Conservation (phyloP, 163 green algal species). For the Trebouxiophyceae sp. region DNA sequence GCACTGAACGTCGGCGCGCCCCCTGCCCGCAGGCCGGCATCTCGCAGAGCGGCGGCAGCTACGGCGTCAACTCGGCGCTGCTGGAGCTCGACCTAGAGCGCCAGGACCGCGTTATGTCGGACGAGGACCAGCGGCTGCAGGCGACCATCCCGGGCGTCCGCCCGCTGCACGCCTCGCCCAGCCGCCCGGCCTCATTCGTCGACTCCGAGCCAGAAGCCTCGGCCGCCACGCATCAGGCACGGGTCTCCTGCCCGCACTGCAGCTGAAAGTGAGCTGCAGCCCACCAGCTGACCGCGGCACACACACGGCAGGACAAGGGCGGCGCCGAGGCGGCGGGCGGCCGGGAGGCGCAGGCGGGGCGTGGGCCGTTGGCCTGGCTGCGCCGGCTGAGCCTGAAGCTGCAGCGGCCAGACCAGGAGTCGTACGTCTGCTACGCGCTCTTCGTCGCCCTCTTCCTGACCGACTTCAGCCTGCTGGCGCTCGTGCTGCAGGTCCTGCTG, state of each 20-base stretch:
- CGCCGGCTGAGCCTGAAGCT: neutral
- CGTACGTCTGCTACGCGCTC: conserved; percentile 36
- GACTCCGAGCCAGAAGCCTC: too few relatives aligned
- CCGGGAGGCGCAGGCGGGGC: too few relatives aligned
- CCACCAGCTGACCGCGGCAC: too few relatives aligned
- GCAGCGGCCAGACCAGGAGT: conserved; percentile 28
- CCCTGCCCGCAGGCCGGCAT: conserved; percentile 19
- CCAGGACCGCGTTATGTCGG: neutral
- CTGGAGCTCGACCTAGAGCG: conserved; percentile 24
- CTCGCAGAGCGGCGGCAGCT: conserved; percentile 7
- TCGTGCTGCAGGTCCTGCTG: conserved; percentile 37
- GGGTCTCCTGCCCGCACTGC: too few relatives aligned
- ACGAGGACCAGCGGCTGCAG: conserved; percentile 2
- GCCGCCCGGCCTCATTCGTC: too few relatives aligned
- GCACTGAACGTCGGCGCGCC: too few relatives aligned
- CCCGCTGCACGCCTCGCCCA: neutral
- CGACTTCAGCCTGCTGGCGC: conserved; percentile 41
- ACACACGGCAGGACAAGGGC: too few relatives aligned
- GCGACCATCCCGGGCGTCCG: neutral
- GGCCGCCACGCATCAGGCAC: too few relatives aligned
- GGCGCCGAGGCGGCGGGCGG: too few relatives aligned
- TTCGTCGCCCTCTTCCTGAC: conserved; percentile 44
- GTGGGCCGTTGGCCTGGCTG: conserved; percentile 1
- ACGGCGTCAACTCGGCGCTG: conserved; percentile 16
- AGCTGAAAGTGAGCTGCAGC: too few relatives aligned